Conservation (phyloP, 164 flowering plant species). For the Vitis rupestris region DNA sequence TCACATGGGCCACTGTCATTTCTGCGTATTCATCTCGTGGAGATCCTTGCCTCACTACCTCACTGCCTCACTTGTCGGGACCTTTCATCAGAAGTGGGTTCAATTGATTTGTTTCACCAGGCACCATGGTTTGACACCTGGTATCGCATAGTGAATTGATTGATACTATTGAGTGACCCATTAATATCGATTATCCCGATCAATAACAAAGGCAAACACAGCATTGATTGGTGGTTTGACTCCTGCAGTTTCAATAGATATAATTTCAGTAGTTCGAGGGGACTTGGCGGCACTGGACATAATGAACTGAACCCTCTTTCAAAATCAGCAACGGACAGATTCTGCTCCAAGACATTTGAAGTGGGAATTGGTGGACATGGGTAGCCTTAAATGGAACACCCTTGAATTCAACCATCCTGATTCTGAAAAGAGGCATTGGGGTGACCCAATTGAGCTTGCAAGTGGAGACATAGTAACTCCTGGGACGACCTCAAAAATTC, state of each 20-base stretch:
- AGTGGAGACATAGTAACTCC: slow-evolving; percentile 82
- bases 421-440: slow-evolving; percentile 75
- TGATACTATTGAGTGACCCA: slow-evolving; percentile 39
- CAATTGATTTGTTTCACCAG: too few species aligned
- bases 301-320: background rate
- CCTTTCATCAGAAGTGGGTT: too few species aligned
- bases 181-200: too few species aligned
- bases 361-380: slow-evolving; percentile 97
- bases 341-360: slow-evolving; percentile 32
- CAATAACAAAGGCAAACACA: too few species aligned
- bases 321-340: slow-evolving; percentile 12
- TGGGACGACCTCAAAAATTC: slow-evolving; percentile 71
- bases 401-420: slow-evolving; percentile 64
- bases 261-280: slow-evolving; percentile 11
- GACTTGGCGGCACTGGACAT: slow-evolving; percentile 13
- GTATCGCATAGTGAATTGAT: too few species aligned
- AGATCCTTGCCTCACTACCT: too few species aligned
- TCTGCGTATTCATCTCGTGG: too few species aligned
- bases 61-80: too few species aligned
- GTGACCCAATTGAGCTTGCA: slow-evolving; percentile 74
- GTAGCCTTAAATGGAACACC: slow-evolving; percentile 92
- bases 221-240: background rate
- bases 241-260: slow-evolving; percentile 9
- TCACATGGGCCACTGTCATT: too few species aligned
- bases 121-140: too few species aligned